Evolutionary conservation across 1,284 basidiomycete species (phyloP), one percentile per base, ranked within the genome.

Genomic region (Boletellus deceptivus): DNA sequence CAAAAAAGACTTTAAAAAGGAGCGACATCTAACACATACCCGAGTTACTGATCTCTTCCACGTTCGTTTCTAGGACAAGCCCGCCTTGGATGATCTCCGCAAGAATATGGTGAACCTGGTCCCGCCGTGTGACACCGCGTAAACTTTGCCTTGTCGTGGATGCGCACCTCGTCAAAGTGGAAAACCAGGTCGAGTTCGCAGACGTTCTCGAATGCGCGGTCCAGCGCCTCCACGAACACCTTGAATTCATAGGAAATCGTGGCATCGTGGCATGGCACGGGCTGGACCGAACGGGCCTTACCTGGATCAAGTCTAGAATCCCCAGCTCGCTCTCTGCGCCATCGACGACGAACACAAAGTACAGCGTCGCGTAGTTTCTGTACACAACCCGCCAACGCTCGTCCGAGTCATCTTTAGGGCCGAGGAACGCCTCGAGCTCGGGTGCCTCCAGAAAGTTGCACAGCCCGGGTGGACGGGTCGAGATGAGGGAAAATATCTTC

Each of bases 141-240:
- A 16, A 40, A 44, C 20, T 17, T 22, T 39, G 46, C 35, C 22
- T 36, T 34, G 37, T 16, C 17, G 29, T 41, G 35, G 31, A 52
- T 36, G 63, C 77, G 37, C 55, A 93, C 95, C 76, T 98, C 92
- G 69, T 99, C 96, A 63, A 98, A 99, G 72, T 98, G 93, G 70
- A 99, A 99, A 52, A 99, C 96, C 24, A 99, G 78, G 69, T 99
- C 97, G 41, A 99, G 78, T 72, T 99, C 97, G 74, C 97, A 99
- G 0, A 99, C 97, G 63, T 98, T 98, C 74, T 98, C 94, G 65
- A 99, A 99, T 22, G 92, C 87, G 41, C 93, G 79, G 69, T 99
- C 97, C 25, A 99, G 77, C 1, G 91, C 89, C 73, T 99, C 97
- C 43, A 99, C 97, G 65, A 99, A 94, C 11, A 99, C 96, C 93